These are phyloP conservation scores for Triglochin maritima DNA, from an alignment of 106 monocot species.

Conservation along the genomic window DNA sequence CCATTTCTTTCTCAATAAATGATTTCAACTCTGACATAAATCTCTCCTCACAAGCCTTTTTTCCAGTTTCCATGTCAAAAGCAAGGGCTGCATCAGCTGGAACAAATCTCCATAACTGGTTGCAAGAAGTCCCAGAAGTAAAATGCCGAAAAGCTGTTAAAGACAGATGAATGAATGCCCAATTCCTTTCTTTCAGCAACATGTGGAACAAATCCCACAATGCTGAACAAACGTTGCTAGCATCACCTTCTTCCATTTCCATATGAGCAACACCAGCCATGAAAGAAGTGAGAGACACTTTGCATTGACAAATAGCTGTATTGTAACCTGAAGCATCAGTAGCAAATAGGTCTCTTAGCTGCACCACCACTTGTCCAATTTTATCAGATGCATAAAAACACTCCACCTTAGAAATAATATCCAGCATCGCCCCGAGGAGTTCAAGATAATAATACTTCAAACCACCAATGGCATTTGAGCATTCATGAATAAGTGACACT, in stretches of 20 bases:
- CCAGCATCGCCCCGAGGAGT: constrained; percentile 41
- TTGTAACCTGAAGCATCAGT: constrained; percentile 13
- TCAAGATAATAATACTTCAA: constrained; percentile 25
- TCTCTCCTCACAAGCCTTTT: constrained; percentile 39
- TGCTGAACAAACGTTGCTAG: constrained; percentile 25
- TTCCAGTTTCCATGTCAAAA: constrained; percentile 54
- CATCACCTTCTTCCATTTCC: constrained; percentile 49
- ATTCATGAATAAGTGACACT: constrained; percentile 37
- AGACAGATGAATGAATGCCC: constrained; percentile 74
- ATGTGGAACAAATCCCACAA: constrained; percentile 56
- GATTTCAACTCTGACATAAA: constrained; percentile 75
- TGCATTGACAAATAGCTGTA: constrained; percentile 32
- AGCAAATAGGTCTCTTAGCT: constrained; percentile 39
- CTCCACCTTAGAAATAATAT: constrained; percentile 44
- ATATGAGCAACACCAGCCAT: constrained; percentile 58
- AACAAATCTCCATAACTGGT: constrained; percentile 77
- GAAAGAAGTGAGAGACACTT: constrained; percentile 57
- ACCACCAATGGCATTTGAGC: constrained; percentile 20
- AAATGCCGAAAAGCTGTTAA: constrained; percentile 68
- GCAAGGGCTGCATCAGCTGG: constrained; percentile 85
- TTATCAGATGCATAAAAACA: constrained; percentile 39
- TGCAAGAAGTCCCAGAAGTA: constrained; percentile 71
- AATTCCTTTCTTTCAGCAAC: constrained; percentile 68
- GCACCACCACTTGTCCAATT: constrained; percentile 40
- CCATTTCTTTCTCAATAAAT: constrained; percentile 69